Conservation (phyloP, 176 grass and related monocot species). For the Phoenix roebelenii region DNA sequence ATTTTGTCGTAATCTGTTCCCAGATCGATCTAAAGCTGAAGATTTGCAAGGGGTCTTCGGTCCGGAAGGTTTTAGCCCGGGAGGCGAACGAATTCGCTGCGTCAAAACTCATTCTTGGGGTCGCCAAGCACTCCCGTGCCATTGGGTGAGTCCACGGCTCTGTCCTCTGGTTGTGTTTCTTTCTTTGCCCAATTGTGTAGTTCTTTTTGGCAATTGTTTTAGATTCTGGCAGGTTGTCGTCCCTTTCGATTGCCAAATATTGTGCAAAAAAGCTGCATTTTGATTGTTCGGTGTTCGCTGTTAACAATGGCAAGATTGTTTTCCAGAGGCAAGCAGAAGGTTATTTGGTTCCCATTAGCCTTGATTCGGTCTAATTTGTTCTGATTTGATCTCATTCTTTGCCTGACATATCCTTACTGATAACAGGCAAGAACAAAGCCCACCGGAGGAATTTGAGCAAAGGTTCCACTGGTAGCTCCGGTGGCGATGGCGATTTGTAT, state of each 20-base stretch:
- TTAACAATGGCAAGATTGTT: slow-evolving; percentile 84
- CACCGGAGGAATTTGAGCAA: slow-evolving; percentile 30
- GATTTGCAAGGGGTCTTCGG: slow-evolving; percentile 80
- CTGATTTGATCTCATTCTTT: background rate
- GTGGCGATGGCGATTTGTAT: slow-evolving; percentile 34
- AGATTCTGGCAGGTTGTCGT: slow-evolving; percentile 35
- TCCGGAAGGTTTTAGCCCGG: slow-evolving; percentile 58
- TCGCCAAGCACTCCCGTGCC: slow-evolving; percentile 39
- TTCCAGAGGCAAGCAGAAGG: slow-evolving; percentile 50
- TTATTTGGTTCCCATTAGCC: slow-evolving; percentile 6
- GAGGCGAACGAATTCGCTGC: slow-evolving; percentile 57
- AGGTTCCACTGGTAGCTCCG: slow-evolving; percentile 26
- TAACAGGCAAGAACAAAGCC: slow-evolving; percentile 3
- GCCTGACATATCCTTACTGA: background rate
- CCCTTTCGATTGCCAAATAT: slow-evolving; percentile 61
- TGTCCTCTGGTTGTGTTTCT: slow-evolving; percentile 10
- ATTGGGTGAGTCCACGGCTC: slow-evolving; percentile 36
- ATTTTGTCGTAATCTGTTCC: background rate
- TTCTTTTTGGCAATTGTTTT: background rate
- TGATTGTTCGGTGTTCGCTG: slow-evolving; percentile 57
- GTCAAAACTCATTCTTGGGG: slow-evolving; percentile 66
- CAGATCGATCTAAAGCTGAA: slow-evolving; percentile 93
- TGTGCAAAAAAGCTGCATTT: slow-evolving; percentile 69
- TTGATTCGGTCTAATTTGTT: background rate
- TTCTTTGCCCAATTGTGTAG: background rate